Conservation (phyloP, 768 basidiomycete genomes). For the Hygrocybe punicea region DNA sequence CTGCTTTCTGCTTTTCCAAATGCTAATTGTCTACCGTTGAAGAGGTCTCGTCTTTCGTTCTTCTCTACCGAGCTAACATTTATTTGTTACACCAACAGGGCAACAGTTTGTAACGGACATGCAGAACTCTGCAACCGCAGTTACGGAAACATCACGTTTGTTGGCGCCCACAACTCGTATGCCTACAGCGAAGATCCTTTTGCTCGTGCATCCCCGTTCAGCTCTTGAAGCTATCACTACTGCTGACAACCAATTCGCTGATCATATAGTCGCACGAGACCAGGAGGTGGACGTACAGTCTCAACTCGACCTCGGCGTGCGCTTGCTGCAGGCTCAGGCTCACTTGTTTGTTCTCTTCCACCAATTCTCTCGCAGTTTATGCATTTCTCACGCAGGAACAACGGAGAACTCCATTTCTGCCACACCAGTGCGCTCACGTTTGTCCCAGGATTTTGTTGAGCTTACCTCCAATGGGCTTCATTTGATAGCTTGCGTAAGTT, state of each 20-base stretch:
- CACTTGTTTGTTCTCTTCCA: constrained; percentile 35
- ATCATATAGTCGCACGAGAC: constrained; percentile 32
- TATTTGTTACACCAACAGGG: constrained; percentile 20
- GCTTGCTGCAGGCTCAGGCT: constrained; percentile 58
- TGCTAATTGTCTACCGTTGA: no score
- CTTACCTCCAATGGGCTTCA: neutral
- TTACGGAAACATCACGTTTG: constrained; percentile 51
- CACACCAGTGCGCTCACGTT: constrained; percentile 51
- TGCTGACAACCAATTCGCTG: no score
- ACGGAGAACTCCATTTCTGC: constrained; percentile 58
- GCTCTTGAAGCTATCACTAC: neutral
- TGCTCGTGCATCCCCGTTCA: constrained; percentile 33
- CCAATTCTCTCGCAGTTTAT: neutral
- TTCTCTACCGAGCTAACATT: no score
- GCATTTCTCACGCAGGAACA: constrained; percentile 21
- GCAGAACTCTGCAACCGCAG: constrained; percentile 56
- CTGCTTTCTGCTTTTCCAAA: no score
- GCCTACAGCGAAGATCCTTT: constrained; percentile 48
- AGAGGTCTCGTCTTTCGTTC: no score
- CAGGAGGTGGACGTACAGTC: constrained; percentile 50
- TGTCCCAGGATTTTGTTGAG: neutral
- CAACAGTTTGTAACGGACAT: constrained; percentile 61
- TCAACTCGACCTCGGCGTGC: constrained; percentile 51
- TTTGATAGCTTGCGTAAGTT: constrained; percentile 35
- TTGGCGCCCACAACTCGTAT: constrained; percentile 58